Percentiles rank a stretch among this genome's conserved stretches.
These are phyloP conservation scores for Veloboletus limbatus DNA, from an alignment of 1,284 basidiomycete species.

Conservation along the genomic window DNA sequence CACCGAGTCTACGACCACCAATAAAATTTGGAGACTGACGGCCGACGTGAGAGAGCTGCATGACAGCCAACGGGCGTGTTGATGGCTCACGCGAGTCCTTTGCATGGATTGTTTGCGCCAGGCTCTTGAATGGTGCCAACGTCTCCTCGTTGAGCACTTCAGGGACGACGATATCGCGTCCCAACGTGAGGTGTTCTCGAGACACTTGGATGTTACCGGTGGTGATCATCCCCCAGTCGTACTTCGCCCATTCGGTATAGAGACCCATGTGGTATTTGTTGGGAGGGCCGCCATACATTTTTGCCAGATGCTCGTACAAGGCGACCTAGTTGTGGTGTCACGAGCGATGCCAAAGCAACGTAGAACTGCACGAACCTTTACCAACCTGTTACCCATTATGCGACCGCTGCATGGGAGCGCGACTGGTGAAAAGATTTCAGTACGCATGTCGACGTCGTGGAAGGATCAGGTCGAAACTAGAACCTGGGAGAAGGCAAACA, in stretches of 20 bases:
- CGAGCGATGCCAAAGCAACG: background rate
- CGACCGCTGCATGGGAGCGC: conserved; percentile 52
- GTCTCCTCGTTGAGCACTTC: conserved; percentile 39
- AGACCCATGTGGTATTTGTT: conserved; percentile 61
- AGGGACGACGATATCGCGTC: conserved; percentile 77
- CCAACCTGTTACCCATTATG: conserved; percentile 41
- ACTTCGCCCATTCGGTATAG: conserved; percentile 76
- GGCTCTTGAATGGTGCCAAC: conserved; percentile 48
- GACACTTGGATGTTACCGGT: conserved; percentile 89
- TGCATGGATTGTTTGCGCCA: conserved; percentile 54
- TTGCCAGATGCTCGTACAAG: conserved; percentile 81
- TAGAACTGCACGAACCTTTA: conserved; percentile 38
- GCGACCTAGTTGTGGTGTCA: conserved; percentile 51
- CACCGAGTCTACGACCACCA: conserved; percentile 61
- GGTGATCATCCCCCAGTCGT: conserved; percentile 86
- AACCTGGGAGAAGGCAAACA: background rate
- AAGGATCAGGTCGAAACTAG: background rate
- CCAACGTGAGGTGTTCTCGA: conserved; percentile 69
- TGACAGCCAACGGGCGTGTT: conserved; percentile 49
- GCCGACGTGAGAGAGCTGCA: conserved; percentile 87
- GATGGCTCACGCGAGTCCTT: conserved; percentile 6
- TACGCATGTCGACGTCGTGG: conserved; percentile 12
- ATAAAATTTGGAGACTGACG: conserved; percentile 78
- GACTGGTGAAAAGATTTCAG: conserved; percentile 40
- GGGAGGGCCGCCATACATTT: conserved; percentile 69